These are phyloP conservation scores for Tylopilus sp. DNA, from an alignment of 1,284 basidiomycete genomes.

Conservation along the genomic window DNA sequence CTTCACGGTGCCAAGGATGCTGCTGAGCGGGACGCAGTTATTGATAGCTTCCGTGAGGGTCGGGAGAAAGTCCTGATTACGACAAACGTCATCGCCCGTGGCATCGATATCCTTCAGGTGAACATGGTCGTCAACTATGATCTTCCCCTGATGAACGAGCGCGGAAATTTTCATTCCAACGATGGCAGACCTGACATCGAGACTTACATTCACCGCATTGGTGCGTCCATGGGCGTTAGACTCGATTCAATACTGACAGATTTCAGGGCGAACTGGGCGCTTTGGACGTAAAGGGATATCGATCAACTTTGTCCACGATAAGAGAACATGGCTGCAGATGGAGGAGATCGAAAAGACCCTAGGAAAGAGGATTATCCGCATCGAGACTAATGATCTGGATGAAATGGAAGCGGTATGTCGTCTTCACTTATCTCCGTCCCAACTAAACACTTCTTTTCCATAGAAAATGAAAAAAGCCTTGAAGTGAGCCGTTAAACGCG, in stretches of 20 bases:
- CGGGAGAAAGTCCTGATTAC: conserved; percentile 98
- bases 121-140: conserved; percentile 99
- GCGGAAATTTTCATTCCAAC: conserved; percentile 42
- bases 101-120: conserved; percentile 98
- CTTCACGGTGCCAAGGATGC: conserved; percentile 94
- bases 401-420: conserved; percentile 80
- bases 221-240: conserved; percentile 45
- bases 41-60: conserved; percentile 95
- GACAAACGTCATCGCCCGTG: conserved; percentile 97
- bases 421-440: background rate
- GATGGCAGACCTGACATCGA: conserved; percentile 83
- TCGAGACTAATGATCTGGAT: conserved; percentile 83
- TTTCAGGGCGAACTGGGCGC: conserved; percentile 85
- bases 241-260: conserved; percentile 1
- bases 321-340: conserved; percentile 82
- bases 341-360: conserved; percentile 77
- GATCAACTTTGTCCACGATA: conserved; percentile 94
- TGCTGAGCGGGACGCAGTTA: conserved; percentile 85
- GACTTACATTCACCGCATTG: conserved; percentile 98
- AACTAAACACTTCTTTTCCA: conserved; percentile 3
- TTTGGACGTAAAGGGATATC: conserved; percentile 95
- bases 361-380: conserved; percentile 74
- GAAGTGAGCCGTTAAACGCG: conserved; percentile 44
- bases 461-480: conserved; percentile 78
- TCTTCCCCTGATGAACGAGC: conserved; percentile 81